A percentile compares a stretch with the other conserved stretches of the same genome.
Evolutionary conservation across 345 rosid genomes (phyloP).

Genomic region (Syzygium aromaticum): DNA sequence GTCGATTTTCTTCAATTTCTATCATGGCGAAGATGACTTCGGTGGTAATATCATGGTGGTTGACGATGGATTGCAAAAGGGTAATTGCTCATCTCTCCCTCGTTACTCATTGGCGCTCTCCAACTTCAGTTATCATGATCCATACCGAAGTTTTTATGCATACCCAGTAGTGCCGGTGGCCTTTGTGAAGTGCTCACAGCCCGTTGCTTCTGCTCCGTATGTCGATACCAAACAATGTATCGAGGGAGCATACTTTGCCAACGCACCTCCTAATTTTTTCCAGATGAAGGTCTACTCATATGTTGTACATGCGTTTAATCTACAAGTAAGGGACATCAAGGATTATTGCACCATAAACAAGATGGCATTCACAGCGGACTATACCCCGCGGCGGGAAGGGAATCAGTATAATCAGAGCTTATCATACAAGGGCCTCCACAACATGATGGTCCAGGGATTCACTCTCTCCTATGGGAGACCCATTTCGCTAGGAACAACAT

Average conservation of each 20-base stretch:
- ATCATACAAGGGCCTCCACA: background rate
- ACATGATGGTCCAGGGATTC: background rate
- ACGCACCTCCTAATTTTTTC: background rate
- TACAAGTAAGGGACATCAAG: background rate
- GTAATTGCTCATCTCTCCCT: too few species aligned
- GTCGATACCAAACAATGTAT: background rate
- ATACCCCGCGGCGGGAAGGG: too few species aligned
- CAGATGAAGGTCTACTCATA: background rate
- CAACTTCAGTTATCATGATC: background rate
- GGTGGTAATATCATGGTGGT: too few species aligned
- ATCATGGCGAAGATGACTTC: too few species aligned
- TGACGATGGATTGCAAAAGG: too few species aligned
- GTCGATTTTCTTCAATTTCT: accelerated
- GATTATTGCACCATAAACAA: background rate
- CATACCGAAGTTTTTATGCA: accelerated
- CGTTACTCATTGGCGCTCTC: background rate
- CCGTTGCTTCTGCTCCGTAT: background rate
- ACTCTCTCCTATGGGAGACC: background rate
- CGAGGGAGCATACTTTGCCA: background rate
- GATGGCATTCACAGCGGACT: background rate
- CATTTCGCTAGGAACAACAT: too few species aligned
- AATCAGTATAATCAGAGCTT: background rate
- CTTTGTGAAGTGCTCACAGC: background rate
- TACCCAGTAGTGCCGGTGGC: background rate
- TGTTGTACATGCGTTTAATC: background rate